These are phyloP conservation scores for Beverwykella pulmonaria DNA, from an alignment of 495 filamentous ascomycete genomes.

Conservation along the genomic window DNA sequence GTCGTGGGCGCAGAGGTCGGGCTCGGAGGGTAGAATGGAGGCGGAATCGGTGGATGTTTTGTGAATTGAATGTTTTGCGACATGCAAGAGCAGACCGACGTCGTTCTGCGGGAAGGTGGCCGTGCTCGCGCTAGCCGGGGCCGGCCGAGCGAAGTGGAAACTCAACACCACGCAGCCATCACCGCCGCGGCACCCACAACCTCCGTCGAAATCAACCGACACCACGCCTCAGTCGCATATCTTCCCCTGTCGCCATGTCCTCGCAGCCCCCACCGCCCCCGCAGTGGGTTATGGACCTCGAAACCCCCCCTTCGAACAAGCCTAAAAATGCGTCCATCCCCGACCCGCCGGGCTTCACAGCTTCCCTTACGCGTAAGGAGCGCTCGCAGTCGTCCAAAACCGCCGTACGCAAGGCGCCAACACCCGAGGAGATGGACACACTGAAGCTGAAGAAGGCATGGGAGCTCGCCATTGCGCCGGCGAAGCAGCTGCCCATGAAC, in stretches of 20 bases:
- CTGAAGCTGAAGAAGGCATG: conserved; percentile 98
- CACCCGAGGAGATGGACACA: conserved; percentile 81
- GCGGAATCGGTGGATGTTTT: background rate
- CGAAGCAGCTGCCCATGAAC: conserved; percentile 96
- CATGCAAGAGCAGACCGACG: background rate
- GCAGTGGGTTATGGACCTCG: conserved; percentile 80
- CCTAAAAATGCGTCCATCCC: conserved; percentile 65
- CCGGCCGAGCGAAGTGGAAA: background rate
- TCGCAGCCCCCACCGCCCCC: conserved; percentile 58
- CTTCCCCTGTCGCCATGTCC: conserved; percentile 12
- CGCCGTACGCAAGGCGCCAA: conserved; percentile 59
- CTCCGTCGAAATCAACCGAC: background rate
- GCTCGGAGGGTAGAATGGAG: background rate
- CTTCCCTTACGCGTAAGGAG: conserved; percentile 54
- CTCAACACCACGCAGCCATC: conserved; percentile 8
- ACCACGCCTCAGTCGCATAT: background rate
- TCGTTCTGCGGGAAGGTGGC: background rate
- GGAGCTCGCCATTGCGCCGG: conserved; percentile 93
- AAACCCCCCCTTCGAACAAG: conserved; percentile 62
- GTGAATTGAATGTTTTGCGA: conserved; percentile 7
- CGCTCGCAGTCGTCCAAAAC: conserved; percentile 30
- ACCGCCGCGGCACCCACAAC: background rate
- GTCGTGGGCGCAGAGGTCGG: background rate
- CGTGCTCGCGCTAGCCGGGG: background rate
- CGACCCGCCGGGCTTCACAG: conserved; percentile 86